phyloP scores from a whole-genome alignment of 164 flowering plant genomes.

The Akebia trifoliata region DNA sequence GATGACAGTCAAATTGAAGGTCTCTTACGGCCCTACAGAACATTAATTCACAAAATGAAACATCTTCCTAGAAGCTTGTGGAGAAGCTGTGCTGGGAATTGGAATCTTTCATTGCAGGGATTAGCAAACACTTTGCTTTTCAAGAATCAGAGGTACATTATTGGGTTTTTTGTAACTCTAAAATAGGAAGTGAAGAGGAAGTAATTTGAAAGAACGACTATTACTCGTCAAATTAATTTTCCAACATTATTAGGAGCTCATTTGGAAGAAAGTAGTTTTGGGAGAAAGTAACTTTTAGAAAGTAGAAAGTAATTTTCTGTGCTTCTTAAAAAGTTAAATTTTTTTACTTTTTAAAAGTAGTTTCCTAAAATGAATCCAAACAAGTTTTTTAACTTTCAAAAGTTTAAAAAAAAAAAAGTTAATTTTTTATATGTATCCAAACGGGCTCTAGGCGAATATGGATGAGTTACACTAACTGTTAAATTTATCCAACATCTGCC shows the following conservation, averaged over 20 bases:
- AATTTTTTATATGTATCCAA: too few species aligned
- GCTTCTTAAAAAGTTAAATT: too few species aligned
- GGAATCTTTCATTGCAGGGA: constrained; percentile 33
- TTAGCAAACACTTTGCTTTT: constrained; percentile 42
- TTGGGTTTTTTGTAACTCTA: background rate
- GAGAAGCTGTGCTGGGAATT: constrained; percentile 47
- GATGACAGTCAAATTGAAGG: constrained; percentile 39
- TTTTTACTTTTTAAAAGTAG: too few species aligned
- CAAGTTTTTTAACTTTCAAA: too few species aligned
- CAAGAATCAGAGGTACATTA: constrained; percentile 63
- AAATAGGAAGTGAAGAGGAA: background rate
- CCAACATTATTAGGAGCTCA: background rate
- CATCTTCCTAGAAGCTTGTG: constrained; percentile 28
- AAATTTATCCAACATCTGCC: background rate
- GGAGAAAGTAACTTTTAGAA: too few species aligned
- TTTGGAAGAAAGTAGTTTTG: too few species aligned
- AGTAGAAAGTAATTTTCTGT: too few species aligned
- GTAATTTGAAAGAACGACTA: background rate
- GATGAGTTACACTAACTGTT: background rate
- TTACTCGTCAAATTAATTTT: background rate
- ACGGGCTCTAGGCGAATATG: too few species aligned
- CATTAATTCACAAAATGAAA: constrained; percentile 21
- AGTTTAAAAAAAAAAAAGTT: too few species aligned
- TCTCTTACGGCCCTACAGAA: constrained; percentile 37
- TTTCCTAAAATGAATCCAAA: too few species aligned